These are phyloP conservation scores for Boletus rubroflammeus DNA, from an alignment of 768 basidiomycete species.

Conservation along the genomic window DNA sequence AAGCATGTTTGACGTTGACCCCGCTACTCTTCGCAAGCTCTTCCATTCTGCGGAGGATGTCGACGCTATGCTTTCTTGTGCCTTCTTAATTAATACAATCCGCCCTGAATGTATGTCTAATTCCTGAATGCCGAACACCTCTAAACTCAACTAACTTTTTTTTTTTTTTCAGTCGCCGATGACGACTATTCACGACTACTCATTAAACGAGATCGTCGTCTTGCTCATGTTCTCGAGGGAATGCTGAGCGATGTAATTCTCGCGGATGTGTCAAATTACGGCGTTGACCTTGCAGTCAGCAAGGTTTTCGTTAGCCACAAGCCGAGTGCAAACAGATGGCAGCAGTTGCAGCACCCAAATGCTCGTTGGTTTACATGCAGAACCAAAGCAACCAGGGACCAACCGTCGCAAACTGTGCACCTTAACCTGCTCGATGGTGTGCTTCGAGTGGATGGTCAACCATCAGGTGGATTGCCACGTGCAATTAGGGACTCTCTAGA, in stretches of 20 bases:
- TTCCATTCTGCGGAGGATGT: background rate
- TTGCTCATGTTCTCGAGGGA: constrained; percentile 19
- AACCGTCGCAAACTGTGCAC: background rate
- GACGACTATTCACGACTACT: background rate
- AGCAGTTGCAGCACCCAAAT: background rate
- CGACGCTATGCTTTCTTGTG: constrained; percentile 12
- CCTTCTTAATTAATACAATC: constrained; percentile 20
- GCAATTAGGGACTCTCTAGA: background rate
- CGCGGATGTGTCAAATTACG: background rate
- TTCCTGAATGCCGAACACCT: background rate
- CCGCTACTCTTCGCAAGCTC: background rate
- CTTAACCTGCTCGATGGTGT: constrained; percentile 15
- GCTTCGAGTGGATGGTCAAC: constrained; percentile 18
- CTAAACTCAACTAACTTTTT: background rate
- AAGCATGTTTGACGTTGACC: background rate
- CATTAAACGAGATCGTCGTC: constrained; percentile 21
- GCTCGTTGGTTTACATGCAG: constrained; percentile 13
- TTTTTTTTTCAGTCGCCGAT: background rate
- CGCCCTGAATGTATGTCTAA: background rate
- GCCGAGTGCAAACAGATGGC: constrained; percentile 10
- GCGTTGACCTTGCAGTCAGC: constrained; percentile 13
- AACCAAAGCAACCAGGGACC: background rate
- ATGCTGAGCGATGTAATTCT: background rate
- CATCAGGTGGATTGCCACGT: constrained; percentile 6
- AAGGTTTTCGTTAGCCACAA: constrained; percentile 6